These are phyloP conservation scores for Aureobasidium musti DNA, from an alignment of 2,329 filamentous ascomycete species.

Conservation along the genomic window DNA sequence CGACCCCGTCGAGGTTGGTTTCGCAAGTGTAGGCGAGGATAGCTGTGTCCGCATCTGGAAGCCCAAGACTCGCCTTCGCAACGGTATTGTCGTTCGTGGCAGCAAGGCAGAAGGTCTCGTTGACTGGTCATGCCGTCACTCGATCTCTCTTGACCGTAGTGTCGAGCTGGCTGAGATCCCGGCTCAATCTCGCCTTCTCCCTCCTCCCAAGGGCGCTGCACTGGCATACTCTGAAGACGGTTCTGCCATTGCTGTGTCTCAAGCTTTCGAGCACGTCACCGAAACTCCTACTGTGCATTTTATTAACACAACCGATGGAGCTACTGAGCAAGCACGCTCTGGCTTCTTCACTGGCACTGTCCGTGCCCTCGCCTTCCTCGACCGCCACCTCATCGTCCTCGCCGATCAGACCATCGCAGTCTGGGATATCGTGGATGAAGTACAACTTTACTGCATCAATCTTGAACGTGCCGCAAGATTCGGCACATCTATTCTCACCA, in stretches of 20 bases:
- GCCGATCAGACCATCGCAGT: conserved; percentile 72
- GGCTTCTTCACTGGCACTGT: conserved; percentile 66
- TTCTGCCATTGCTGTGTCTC: conserved; percentile 70
- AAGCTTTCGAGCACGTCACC: conserved; percentile 45
- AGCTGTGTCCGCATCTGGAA: conserved; percentile 77
- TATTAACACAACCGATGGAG: conserved; percentile 70
- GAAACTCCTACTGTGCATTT: conserved; percentile 69
- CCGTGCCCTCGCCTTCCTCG: conserved; percentile 66
- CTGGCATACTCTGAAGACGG: conserved; percentile 82
- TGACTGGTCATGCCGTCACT: conserved; percentile 69
- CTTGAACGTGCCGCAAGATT: conserved; percentile 47
- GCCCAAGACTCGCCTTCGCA: conserved; percentile 67
- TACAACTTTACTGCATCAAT: conserved; percentile 66
- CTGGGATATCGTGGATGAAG: conserved; percentile 81
- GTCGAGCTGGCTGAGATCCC: conserved; percentile 27
- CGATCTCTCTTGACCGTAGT: conserved; percentile 41
- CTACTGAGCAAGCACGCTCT: conserved; percentile 65
- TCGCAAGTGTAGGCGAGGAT: conserved; percentile 84
- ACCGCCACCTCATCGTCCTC: conserved; percentile 72
- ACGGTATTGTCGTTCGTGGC: conserved; percentile 66
- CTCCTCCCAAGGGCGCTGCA: conserved; percentile 55
- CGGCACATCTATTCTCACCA: conserved; percentile 61
- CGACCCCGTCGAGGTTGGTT: conserved; percentile 68
- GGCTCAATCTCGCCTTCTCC: background rate
- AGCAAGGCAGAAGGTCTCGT: conserved; percentile 61